Evolutionary conservation across 495 filamentous ascomycete species (phyloP), one percentile per base, ranked within the genome.

Genomic region (Penicillium odoratum): DNA sequence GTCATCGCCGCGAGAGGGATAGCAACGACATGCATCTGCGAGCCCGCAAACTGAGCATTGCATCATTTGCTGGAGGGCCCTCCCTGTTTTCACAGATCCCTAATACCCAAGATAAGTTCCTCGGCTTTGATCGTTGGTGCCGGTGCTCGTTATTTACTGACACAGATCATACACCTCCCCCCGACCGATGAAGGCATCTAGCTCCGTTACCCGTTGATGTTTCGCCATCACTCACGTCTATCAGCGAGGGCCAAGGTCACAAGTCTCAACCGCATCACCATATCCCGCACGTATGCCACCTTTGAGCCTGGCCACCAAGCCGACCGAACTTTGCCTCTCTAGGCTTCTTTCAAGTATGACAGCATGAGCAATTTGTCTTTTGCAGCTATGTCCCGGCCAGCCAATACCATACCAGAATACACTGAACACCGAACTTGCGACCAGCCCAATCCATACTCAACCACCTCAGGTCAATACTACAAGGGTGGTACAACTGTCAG

Each of bases 251-350:
- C 11, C 15, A 49, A 31, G 6, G 28, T 16, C 29, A 49, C 4
- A 31, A 49, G 25, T 49, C 47, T 33, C 0, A 15, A 49, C 47
- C 47, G n/a, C 29, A 49, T 49, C 47, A 30, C 47, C 29, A 49
- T 31, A 31, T 49, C 47, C 28, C 47, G 26, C n/a, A 49, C n/a
- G 15, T 13, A 25, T 0, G 16, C 0, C 21, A 31, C 13, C 13
- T 7, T 33, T 49, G 4, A 31, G 4, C 47, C 29, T 33, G 15
- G n/a, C 18, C 47, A 21, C 21, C n/a, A 31, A 31, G 26, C 47
- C 13, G 8, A 49, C 25, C 47, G 15, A 33, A 49, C 15, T n/a
- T 33, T n/a, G n/a, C 15, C 26, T 29, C 47, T 31, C 47, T 49
- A 31, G 26, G 43, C 16, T 45, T 45, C 18, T 33, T 33, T 8